Conservation (phyloP, 805 yeast species). For the Candida manassasensis region DNA sequence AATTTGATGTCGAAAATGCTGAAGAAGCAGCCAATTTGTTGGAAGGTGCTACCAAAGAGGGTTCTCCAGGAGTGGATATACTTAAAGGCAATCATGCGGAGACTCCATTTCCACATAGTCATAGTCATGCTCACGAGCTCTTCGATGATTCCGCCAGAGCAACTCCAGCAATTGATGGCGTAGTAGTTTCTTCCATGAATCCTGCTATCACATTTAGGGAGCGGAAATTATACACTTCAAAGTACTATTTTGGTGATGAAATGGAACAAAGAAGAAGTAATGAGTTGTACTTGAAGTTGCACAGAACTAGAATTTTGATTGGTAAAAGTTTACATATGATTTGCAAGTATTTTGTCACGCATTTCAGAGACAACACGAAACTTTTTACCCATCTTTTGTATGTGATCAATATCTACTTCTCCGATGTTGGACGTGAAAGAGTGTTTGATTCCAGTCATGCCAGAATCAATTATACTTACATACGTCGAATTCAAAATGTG, state of each 20-base stretch:
- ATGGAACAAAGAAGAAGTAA: slow-evolving; percentile 38
- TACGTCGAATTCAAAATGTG: slow-evolving; percentile 57
- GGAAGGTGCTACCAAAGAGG: neutral
- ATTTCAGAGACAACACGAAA: slow-evolving; percentile 60
- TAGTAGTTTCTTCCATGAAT: slow-evolving; percentile 45
- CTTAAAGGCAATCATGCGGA: neutral
- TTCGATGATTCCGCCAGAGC: slow-evolving; percentile 39
- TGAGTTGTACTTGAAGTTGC: slow-evolving; percentile 42
- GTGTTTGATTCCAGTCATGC: slow-evolving; percentile 55
- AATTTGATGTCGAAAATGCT: slow-evolving; percentile 13
- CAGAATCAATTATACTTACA: slow-evolving; percentile 49
- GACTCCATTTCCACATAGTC: slow-evolving; percentile 5
- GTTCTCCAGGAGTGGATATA: slow-evolving; percentile 1
- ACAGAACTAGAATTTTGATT: slow-evolving; percentile 53
- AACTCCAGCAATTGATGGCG: slow-evolving; percentile 41
- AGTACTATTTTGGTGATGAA: slow-evolving; percentile 59
- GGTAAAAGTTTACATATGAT: slow-evolving; percentile 63
- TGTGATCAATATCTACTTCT: slow-evolving; percentile 69
- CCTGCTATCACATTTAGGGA: slow-evolving; percentile 56
- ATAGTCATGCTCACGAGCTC: slow-evolving; percentile 6
- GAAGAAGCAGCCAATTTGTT: slow-evolving; percentile 17
- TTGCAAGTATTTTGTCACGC: slow-evolving; percentile 40
- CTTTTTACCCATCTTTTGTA: slow-evolving; percentile 58
- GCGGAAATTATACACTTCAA: slow-evolving; percentile 56
- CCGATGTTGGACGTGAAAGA: slow-evolving; percentile 74